Conservation (phyloP, 257 asterid species). For the Solanum chiquidenum region DNA sequence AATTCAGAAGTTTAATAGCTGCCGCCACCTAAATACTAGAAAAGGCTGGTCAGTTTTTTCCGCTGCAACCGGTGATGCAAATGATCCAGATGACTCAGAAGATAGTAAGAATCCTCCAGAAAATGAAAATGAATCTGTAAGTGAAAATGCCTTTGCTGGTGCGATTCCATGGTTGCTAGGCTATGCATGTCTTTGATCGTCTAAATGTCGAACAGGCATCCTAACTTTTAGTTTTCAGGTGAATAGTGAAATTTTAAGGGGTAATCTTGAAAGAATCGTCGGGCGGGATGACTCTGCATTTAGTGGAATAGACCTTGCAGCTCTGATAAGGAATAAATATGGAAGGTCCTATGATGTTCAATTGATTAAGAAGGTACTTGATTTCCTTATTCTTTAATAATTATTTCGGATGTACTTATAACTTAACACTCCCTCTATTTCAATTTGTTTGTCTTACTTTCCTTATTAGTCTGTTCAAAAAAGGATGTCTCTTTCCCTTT, state of each 20-base stretch:
- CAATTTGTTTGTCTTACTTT: neutral
- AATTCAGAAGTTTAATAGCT: constrained; percentile 6
- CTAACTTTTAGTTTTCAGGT: constrained; percentile 35
- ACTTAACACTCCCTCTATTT: neutral
- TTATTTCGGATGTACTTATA: neutral
- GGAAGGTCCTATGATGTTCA: constrained; percentile 96
- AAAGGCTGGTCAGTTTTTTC: constrained; percentile 32
- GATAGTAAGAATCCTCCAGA: constrained; percentile 23
- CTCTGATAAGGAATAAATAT: constrained; percentile 79
- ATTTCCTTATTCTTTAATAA: constrained; percentile 3
- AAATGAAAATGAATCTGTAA: constrained; percentile 37
- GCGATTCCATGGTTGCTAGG: neutral
- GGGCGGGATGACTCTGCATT: constrained; percentile 80
- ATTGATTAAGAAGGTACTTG: constrained; percentile 73
- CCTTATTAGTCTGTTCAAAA: neutral
- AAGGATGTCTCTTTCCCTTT: neutral
- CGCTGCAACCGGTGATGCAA: constrained; percentile 30
- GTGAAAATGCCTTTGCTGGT: constrained; percentile 6
- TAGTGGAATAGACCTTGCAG: constrained; percentile 88
- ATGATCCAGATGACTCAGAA: constrained; percentile 30
- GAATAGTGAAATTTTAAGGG: constrained; percentile 48
- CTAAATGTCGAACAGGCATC: constrained; percentile 4
- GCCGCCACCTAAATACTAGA: constrained; percentile 8
- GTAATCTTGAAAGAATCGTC: constrained; percentile 63
- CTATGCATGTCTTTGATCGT: neutral